Base-by-base conservation (phyloP, 2,329 filamentous ascomycete species). In the Xylaria sp. region DNA sequence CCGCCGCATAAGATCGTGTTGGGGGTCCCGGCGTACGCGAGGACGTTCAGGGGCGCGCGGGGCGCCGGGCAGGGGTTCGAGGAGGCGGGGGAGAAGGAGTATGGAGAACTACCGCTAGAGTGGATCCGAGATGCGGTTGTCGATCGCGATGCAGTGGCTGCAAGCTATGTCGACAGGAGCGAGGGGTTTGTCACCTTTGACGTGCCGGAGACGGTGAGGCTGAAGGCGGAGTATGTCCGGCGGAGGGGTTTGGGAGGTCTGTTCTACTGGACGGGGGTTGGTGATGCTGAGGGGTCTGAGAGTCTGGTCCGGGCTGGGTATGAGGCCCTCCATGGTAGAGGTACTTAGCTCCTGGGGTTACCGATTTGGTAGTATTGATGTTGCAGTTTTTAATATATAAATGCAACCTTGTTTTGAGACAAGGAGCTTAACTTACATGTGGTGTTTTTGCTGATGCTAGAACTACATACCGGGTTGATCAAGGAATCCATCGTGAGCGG, bases 231-330 rank as follows among this genome's bases (percentile, higher is more conserved):
- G 34, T 88, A 83, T 63, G 84, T 79, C 43, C 79, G 76, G 43
- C 71, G 75, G 34, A 75, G 77, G 54, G 76, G 76, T 1, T 72
- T 89, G 1, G 86, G 79, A 0, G 86, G 86, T 0, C 60, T 89
- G 24, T 89, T 89, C 67, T 89, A 87, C 71, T 89, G 86, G 86
- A 86, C 85, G 38, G 85, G 85, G 1, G 80, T 80, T 2, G 83
- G 80, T 0, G 86, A 89, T 71, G 75, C 78, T 7, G 69, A 73
- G 39, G 81, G 77, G 2, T 62, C 70, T 7, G 73, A 80, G 60
- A 88, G 85, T 65, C 65, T 89, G 56, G 80, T 88, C 20, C 78
- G 78, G 48, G 81, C 83, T 26, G 85, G 85, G 4, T 85, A 80
- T 63, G 73, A 80, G 52, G 80, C 78, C 2, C 67, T 88, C 56